Percentiles rank a stretch among this genome's conserved stretches.
Conservation (phyloP, 2,329 filamentous ascomycete genomes). For the Calonectria ilicicola region DNA sequence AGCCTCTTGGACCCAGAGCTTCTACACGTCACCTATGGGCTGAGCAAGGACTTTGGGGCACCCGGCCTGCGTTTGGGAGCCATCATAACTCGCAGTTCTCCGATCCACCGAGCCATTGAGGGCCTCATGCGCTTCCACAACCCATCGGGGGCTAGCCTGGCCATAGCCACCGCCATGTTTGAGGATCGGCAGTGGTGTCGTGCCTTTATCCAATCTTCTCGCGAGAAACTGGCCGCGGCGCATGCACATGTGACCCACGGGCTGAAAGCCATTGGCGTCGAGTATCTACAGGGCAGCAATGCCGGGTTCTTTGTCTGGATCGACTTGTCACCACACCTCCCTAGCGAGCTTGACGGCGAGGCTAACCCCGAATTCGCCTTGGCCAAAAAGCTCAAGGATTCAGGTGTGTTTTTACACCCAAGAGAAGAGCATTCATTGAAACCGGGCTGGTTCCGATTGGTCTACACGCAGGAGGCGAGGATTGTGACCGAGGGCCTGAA, state of each 20-base stretch:
- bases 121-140: conserved; percentile 60
- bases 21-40: conserved; percentile 63
- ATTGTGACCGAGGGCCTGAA: conserved; percentile 52
- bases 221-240: conserved; percentile 51
- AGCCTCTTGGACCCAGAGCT: conserved; percentile 59
- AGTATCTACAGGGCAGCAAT: conserved; percentile 59
- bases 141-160: conserved; percentile 57
- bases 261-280: conserved; percentile 55
- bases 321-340: conserved; percentile 60
- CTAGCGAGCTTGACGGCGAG: conserved; percentile 41
- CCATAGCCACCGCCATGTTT: conserved; percentile 58
- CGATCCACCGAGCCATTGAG: conserved; percentile 49
- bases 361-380: conserved; percentile 57
- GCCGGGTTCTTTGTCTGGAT: conserved; percentile 70
- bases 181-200: conserved; percentile 59
- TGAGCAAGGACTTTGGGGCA: conserved; percentile 63
- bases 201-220: conserved; percentile 56
- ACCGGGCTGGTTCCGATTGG: conserved; percentile 65
- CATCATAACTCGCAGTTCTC: conserved; percentile 54
- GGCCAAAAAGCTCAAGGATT: conserved; percentile 55
- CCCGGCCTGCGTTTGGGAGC: conserved; percentile 64
- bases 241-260: conserved; percentile 53
- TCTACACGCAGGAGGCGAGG: conserved; percentile 58
- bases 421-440: conserved; percentile 58
- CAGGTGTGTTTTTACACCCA: conserved; percentile 63